Conservation (phyloP, 495 filamentous ascomycete genomes). For the Lentithecium fluviatile region DNA sequence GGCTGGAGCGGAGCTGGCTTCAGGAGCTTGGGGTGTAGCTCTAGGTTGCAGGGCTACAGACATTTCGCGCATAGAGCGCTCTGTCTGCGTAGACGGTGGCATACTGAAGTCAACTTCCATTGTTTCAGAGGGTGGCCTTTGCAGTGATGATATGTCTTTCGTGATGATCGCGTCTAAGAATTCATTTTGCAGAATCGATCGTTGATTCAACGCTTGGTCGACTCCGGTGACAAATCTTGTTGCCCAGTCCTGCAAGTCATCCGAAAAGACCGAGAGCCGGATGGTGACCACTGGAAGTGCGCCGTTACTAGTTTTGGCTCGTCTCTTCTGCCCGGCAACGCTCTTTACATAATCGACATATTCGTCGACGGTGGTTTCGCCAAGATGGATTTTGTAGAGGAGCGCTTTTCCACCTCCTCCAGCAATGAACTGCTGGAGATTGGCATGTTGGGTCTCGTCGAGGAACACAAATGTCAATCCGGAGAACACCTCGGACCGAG, state of each 20-base stretch:
- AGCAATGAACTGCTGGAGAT: constrained; percentile 68
- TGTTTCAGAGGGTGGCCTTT: constrained; percentile 54
- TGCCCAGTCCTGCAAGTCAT: constrained; percentile 63
- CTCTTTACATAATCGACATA: constrained; percentile 75
- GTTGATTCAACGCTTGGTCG: constrained; percentile 69
- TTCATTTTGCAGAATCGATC: constrained; percentile 84
- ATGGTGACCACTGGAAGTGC: constrained; percentile 76
- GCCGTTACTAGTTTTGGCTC: constrained; percentile 50
- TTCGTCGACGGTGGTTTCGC: constrained; percentile 69
- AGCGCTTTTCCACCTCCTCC: constrained; percentile 82
- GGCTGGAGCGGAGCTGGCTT: constrained; percentile 4
- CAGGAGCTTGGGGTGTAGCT: constrained; percentile 10
- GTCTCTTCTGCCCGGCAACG: constrained; percentile 64
- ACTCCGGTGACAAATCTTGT: constrained; percentile 64
- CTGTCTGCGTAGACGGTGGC: background rate
- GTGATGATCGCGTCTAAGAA: constrained; percentile 87
- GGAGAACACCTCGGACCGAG: constrained; percentile 71
- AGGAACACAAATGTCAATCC: constrained; percentile 90
- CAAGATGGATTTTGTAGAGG: constrained; percentile 58
- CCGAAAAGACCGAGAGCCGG: constrained; percentile 61
- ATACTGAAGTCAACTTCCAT: constrained; percentile 9
- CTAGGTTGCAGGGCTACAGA: background rate
- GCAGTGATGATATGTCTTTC: constrained; percentile 68
- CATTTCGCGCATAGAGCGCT: background rate
- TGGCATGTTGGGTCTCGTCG: constrained; percentile 73